Evolutionary conservation across 2,329 filamentous ascomycete species (phyloP).

Genomic region (Verticillium longisporum): DNA sequence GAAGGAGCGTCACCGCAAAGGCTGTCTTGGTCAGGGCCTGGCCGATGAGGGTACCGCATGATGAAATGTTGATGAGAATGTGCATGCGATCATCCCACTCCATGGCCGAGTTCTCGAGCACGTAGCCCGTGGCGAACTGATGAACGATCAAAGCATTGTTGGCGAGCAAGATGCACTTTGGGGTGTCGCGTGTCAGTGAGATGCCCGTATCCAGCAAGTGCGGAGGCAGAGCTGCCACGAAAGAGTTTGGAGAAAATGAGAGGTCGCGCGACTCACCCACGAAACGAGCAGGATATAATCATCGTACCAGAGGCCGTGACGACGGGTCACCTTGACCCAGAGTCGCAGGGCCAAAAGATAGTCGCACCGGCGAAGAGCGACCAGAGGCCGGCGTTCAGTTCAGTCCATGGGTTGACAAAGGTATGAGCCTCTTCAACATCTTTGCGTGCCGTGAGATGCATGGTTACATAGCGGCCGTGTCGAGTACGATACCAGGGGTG

Average conservation of each 20-base stretch:
- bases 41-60: slow-evolving; percentile 26
- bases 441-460: slow-evolving; percentile 9
- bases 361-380: slow-evolving; percentile 22
- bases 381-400: slow-evolving; percentile 27
- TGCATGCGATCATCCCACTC: slow-evolving; percentile 45
- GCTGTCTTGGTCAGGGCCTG: slow-evolving; percentile 29
- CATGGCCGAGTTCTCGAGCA: slow-evolving; percentile 26
- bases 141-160: slow-evolving; percentile 38
- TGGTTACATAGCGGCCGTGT: neutral
- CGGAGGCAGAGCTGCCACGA: neutral
- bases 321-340: slow-evolving; percentile 25
- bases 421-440: slow-evolving; percentile 16
- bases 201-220: neutral
- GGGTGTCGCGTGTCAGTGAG: neutral
- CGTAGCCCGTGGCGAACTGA: slow-evolving; percentile 42
- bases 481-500: neutral
- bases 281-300: slow-evolving; percentile 28
- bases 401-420: slow-evolving; percentile 19
- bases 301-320: slow-evolving; percentile 30
- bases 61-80: slow-evolving; percentile 39
- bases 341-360: slow-evolving; percentile 22
- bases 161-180: slow-evolving; percentile 29
- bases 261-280: slow-evolving; percentile 24
- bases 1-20: slow-evolving; percentile 27
- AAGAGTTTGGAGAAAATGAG: neutral